A percentile compares a stretch with the other conserved stretches of the same genome.
phyloP scores from a whole-genome alignment of 2,329 filamentous ascomycete genomes.

The Neodidymelliopsis sp. region DNA sequence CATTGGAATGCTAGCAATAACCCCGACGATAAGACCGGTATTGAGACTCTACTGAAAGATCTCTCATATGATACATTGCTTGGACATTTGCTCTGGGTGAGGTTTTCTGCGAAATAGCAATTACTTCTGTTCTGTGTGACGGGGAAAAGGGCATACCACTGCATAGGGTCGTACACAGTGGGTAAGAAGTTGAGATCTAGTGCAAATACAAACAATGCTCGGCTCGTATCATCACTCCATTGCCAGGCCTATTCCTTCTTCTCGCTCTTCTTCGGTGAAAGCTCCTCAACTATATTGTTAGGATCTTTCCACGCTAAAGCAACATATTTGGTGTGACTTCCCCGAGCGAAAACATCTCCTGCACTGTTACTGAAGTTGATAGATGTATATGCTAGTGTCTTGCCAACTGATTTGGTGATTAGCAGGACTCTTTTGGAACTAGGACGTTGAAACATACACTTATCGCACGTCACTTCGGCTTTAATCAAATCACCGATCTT shows the following conservation, averaged over 20 bases:
- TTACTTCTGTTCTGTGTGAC: no score
- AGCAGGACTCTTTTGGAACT: background rate
- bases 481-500: conserved; percentile 67
- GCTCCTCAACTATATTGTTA: conserved; percentile 66
- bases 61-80: no score
- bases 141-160: no score
- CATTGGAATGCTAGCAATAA: no score
- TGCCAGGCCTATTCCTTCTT: conserved; percentile 39
- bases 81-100: no score
- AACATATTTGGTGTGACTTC: conserved; percentile 73
- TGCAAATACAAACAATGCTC: no score
- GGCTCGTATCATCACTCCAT: no score
- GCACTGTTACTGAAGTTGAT: conserved; percentile 67
- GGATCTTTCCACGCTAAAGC: conserved; percentile 68
- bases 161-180: no score
- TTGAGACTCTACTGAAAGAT: no score
- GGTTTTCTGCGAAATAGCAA: no score
- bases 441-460: conserved; percentile 55
- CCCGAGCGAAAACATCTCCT: conserved; percentile 67
- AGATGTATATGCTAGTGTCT: conserved; percentile 69
- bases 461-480: conserved; percentile 70
- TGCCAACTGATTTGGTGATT: conserved; percentile 59
- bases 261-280: conserved; percentile 51
- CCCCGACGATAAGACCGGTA: no score
- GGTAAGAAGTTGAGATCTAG: no score